These are phyloP conservation scores for Linanthus parryae DNA, from an alignment of 148 eudicot genomes.

Conservation along the genomic window DNA sequence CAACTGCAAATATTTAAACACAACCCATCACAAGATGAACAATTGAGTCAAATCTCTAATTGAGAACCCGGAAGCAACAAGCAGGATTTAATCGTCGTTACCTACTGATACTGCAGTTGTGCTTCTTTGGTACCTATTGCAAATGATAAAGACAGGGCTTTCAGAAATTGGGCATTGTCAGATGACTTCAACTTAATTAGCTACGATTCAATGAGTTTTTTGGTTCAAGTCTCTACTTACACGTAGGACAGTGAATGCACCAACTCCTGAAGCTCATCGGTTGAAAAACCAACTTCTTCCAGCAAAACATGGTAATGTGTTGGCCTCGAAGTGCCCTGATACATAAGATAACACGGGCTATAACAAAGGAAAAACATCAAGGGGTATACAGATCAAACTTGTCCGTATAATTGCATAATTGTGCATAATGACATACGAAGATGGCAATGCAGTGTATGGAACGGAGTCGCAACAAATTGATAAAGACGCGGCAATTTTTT, in stretches of 20 bases:
- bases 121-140: slow-evolving; percentile 79
- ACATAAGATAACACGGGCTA: too few species aligned
- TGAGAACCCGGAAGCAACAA: background rate
- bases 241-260: slow-evolving; percentile 76
- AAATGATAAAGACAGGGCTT: slow-evolving; percentile 1
- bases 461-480: too few species aligned
- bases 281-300: slow-evolving; percentile 70
- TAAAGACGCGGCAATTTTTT: too few species aligned
- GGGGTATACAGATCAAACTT: too few species aligned
- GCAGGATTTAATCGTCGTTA: slow-evolving; percentile 13
- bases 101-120: slow-evolving; percentile 92
- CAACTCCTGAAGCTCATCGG: slow-evolving; percentile 84
- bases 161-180: too few species aligned
- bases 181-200: too few species aligned
- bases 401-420: too few species aligned
- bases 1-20: slow-evolving; percentile 4
- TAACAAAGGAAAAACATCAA: too few species aligned
- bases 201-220: too few species aligned
- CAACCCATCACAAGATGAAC: background rate
- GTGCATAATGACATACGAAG: too few species aligned
- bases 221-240: slow-evolving; percentile 27
- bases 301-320: slow-evolving; percentile 79
- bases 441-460: too few species aligned
- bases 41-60: background rate
- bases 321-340: slow-evolving; percentile 82